A percentile compares a stretch with the other conserved stretches of the same genome.
phyloP scores from a whole-genome alignment of 768 basidiomycete genomes.

The Lactarius tabidus region DNA sequence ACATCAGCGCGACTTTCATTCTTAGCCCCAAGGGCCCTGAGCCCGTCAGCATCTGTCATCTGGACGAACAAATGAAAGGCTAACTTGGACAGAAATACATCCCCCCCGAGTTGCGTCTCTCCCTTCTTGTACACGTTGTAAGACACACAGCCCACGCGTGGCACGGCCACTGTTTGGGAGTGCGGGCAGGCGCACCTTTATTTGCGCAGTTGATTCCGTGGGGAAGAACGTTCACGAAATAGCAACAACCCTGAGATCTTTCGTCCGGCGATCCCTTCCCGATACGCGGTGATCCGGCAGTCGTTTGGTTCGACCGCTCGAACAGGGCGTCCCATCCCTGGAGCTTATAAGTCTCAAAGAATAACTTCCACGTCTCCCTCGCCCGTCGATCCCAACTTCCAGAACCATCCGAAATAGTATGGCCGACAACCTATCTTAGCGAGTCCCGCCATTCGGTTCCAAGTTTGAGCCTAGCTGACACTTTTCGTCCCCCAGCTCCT shows the following conservation, averaged over 20 bases:
- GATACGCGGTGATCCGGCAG: slow-evolving; percentile 38
- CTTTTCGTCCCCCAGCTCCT: slow-evolving; percentile 26
- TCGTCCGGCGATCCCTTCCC: slow-evolving; percentile 31
- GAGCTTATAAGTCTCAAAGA: slow-evolving; percentile 30
- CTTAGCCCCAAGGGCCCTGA: slow-evolving; percentile 14
- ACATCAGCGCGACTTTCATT: slow-evolving; percentile 22
- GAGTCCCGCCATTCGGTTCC: slow-evolving; percentile 24
- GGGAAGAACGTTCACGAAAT: slow-evolving; percentile 21
- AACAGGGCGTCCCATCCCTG: slow-evolving; percentile 26
- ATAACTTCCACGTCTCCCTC: slow-evolving; percentile 29
- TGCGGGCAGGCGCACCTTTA: slow-evolving; percentile 11
- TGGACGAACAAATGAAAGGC: slow-evolving; percentile 1
- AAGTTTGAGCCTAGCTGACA: background rate
- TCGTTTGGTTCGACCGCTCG: slow-evolving; percentile 29
- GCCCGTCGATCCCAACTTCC: slow-evolving; percentile 30
- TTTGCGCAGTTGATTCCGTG: slow-evolving; percentile 26
- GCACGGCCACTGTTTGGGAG: slow-evolving; percentile 21
- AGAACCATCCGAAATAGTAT: slow-evolving; percentile 30
- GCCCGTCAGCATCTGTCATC: background rate
- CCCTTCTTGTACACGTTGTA: slow-evolving; percentile 17
- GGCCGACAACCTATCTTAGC: slow-evolving; percentile 36
- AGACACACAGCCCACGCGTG: slow-evolving; percentile 20
- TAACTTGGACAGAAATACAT: background rate
- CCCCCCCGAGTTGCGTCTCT: background rate
- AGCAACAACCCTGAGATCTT: slow-evolving; percentile 28